phyloP scores from a whole-genome alignment of 2,329 filamentous ascomycete species.

The Monosporascus sp. region DNA sequence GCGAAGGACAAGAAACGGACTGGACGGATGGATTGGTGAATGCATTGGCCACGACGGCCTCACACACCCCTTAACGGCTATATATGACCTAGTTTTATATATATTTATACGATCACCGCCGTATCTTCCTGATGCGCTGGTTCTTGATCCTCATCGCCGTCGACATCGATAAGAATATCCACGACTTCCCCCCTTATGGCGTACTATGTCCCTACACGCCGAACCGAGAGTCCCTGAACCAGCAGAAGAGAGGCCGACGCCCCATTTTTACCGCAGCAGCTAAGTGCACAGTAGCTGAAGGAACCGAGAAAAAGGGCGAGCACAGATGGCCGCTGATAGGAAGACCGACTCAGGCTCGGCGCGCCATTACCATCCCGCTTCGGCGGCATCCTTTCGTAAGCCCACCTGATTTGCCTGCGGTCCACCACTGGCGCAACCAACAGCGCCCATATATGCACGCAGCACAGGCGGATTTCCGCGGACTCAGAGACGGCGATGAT shows the following conservation, averaged over 20 bases:
- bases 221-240: slow-evolving; percentile 1
- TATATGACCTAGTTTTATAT: too few relatives aligned
- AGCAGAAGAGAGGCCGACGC: not conserved
- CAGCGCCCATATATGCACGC: too few relatives aligned
- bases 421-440: not conserved
- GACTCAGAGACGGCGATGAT: too few relatives aligned
- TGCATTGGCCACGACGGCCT: not conserved
- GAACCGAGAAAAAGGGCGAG: slow-evolving; percentile 6
- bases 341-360: slow-evolving; percentile 39
- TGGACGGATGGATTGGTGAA: not conserved
- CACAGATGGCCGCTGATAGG: slow-evolving; percentile 36
- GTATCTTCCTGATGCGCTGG: too few relatives aligned
- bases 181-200: too few relatives aligned
- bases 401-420: not conserved
- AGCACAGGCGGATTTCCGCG: too few relatives aligned
- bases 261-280: not conserved
- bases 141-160: too few relatives aligned
- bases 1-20: not conserved
- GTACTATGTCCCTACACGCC: slow-evolving; percentile 1
- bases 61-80: too few relatives aligned
- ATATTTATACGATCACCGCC: too few relatives aligned
- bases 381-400: slow-evolving; percentile 49
- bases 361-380: slow-evolving; percentile 37
- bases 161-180: too few relatives aligned
- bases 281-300: not conserved